Conservation (phyloP, 495 filamentous ascomycete genomes). For the Penicillium cinerascens region DNA sequence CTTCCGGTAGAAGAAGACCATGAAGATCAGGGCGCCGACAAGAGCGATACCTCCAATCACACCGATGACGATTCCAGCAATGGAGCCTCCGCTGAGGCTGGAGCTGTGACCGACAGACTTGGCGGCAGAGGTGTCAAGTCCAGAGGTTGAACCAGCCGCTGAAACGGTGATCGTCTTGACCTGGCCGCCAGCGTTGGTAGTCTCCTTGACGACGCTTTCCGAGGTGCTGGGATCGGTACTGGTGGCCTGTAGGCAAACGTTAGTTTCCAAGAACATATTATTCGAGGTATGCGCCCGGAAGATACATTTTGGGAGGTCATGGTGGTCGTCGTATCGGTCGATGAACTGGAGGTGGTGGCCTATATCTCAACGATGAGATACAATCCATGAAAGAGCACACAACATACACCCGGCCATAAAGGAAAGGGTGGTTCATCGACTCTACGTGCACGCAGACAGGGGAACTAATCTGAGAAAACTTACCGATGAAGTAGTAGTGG, state of each 20-base stretch:
- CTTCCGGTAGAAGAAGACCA: conserved; percentile 43
- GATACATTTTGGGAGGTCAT: conserved; percentile 16
- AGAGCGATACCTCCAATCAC: conserved; percentile 43
- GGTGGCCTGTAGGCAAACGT: conserved; percentile 15
- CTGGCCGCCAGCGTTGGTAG: conserved; percentile 38
- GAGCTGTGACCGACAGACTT: conserved; percentile 14
- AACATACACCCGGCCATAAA: conserved; percentile 6
- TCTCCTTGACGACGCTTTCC: conserved; percentile 37
- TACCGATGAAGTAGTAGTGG: conserved; percentile 29
- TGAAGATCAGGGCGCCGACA: conserved; percentile 35
- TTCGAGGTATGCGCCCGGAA: neutral
- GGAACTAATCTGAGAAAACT: neutral
- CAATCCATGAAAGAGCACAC: conserved; percentile 12
- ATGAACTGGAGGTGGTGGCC: conserved; percentile 14
- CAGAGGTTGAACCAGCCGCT: conserved; percentile 33
- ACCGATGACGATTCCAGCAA: conserved; percentile 50
- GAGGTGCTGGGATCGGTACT: conserved; percentile 35
- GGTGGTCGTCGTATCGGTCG: conserved; percentile 9
- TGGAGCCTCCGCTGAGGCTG: conserved; percentile 34
- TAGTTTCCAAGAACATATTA: conserved; percentile 5
- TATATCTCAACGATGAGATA: conserved; percentile 21
- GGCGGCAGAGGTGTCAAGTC: conserved; percentile 9
- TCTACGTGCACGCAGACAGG: neutral
- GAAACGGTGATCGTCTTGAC: conserved; percentile 52
- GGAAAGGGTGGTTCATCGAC: conserved; percentile 4